Percentiles rank a stretch among this genome's conserved stretches.
Evolutionary conservation across 1,284 basidiomycete genomes (phyloP).

Genomic region (Psilocybe mexicana): DNA sequence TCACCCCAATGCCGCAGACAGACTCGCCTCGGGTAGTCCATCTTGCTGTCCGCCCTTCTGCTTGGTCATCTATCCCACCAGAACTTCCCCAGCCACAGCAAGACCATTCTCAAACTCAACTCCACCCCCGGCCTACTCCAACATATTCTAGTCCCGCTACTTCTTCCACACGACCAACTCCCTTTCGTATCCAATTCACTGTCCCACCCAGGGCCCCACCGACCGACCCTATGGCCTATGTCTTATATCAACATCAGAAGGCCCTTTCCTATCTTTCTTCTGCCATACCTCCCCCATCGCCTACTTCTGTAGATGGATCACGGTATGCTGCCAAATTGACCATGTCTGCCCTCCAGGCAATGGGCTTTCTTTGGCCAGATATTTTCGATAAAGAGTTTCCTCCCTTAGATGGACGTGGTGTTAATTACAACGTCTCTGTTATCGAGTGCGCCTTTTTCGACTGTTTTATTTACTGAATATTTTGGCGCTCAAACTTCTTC

Average conservation of each 20-base stretch:
- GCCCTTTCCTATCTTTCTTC: conserved; percentile 45
- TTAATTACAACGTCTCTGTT: conserved; percentile 58
- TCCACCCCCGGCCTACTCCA: conserved; percentile 14
- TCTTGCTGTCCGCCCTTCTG: conserved; percentile 73
- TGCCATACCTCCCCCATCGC: conserved; percentile 20
- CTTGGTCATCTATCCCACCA: conserved; percentile 61
- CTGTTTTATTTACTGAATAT: neutral
- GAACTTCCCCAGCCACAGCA: conserved; percentile 24
- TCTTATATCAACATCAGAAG: conserved; percentile 47
- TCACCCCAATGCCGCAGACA: conserved; percentile 37
- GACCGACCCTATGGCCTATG: conserved; percentile 34
- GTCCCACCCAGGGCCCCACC: conserved; percentile 18
- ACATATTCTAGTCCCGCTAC: conserved; percentile 9
- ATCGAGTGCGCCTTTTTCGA: conserved; percentile 53
- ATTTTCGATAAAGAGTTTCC: conserved; percentile 60
- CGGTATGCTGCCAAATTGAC: conserved; percentile 27
- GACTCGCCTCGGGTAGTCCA: conserved; percentile 62
- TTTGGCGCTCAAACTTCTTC: neutral
- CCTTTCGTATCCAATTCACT: conserved; percentile 10
- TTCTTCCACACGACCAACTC: conserved; percentile 9
- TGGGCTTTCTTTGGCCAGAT: conserved; percentile 64
- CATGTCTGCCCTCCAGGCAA: conserved; percentile 35
- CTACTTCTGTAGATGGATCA: conserved; percentile 16
- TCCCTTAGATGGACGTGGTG: conserved; percentile 39
- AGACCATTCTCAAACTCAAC: neutral